Evolutionary conservation across 257 asterid species (phyloP).

Genomic region (Avicennia marina): DNA sequence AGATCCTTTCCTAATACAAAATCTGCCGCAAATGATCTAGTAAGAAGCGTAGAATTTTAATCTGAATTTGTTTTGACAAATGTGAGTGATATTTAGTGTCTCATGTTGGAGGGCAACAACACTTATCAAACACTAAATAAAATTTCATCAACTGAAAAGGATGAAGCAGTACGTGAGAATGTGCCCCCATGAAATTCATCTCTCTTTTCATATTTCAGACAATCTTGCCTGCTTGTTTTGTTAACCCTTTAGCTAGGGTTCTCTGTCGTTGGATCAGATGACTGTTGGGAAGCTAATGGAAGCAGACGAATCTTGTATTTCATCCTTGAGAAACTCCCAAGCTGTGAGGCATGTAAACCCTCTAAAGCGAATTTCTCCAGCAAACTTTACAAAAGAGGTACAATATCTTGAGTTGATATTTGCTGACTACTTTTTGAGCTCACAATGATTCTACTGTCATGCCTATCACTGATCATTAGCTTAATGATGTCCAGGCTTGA

Average conservation of each 20-base stretch:
- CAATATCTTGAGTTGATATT: not conserved
- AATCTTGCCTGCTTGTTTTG: no score
- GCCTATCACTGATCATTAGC: no score
- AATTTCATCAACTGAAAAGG: slow-evolving; percentile 30
- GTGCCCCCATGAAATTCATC: slow-evolving; percentile 35
- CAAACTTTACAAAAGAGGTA: slow-evolving; percentile 90
- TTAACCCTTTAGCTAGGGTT: no score
- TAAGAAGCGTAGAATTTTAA: no score
- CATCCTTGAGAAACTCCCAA: slow-evolving; percentile 49
- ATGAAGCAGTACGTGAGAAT: slow-evolving; percentile 34
- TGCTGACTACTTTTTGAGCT: not conserved
- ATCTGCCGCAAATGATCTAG: slow-evolving; percentile 37
- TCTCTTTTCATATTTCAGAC: no score
- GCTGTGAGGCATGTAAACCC: slow-evolving; percentile 58
- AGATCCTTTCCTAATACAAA: slow-evolving; percentile 25
- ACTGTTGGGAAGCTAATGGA: slow-evolving; percentile 68
- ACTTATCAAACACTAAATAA: slow-evolving; percentile 29
- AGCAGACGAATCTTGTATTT: slow-evolving; percentile 58
- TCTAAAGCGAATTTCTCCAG: slow-evolving; percentile 63
- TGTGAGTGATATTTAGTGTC: not conserved
- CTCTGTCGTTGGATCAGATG: no score
- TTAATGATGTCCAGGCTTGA: no score
- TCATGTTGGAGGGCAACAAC: slow-evolving; percentile 37
- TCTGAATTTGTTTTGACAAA: slow-evolving; percentile 10
- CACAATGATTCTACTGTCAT: not conserved